phyloP scores from a whole-genome alignment of 169 alveolate species.

The Plasmodium malariae region DNA sequence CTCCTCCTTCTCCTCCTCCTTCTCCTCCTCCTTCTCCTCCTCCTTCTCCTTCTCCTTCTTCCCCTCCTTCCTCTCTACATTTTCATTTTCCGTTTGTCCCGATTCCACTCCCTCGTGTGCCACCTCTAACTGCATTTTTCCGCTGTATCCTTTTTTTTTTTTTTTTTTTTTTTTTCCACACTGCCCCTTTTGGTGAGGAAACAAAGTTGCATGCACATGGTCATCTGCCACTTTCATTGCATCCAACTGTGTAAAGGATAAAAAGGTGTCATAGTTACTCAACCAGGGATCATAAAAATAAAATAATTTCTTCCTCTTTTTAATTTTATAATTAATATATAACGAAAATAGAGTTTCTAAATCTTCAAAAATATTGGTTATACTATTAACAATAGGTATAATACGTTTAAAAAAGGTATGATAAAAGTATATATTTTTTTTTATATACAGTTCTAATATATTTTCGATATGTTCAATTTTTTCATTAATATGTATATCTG shows the following conservation, averaged over 20 bases:
- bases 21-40: not conserved
- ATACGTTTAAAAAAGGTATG: conserved; percentile 24
- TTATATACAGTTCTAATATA: conserved; percentile 16
- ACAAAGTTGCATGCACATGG: not conserved
- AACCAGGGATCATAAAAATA: conserved; percentile 61
- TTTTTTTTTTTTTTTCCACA: not conserved
- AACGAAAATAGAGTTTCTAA: conserved; percentile 42
- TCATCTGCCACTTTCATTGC: not conserved
- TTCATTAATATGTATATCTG: conserved; percentile 23
- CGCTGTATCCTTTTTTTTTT: not conserved
- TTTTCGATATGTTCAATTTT: conserved; percentile 25
- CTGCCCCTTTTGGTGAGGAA: not conserved
- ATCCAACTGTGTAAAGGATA: conserved; percentile 28
- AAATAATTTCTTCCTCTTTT: conserved; percentile 33
- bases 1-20: not conserved
- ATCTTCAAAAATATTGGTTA: conserved; percentile 31
- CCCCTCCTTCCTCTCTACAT: not conserved
- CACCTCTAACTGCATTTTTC: too few species aligned
- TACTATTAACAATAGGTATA: conserved; percentile 20
- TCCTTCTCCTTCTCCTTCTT: not conserved
- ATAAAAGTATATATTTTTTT: conserved; percentile 31
- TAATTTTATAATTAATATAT: conserved; percentile 36
- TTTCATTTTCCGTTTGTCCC: not conserved
- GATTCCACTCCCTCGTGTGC: too few species aligned
- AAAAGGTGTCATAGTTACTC: conserved; percentile 32